phyloP scores from a whole-genome alignment of 768 basidiomycete genomes.

The Candolleomyces efflorescens region DNA sequence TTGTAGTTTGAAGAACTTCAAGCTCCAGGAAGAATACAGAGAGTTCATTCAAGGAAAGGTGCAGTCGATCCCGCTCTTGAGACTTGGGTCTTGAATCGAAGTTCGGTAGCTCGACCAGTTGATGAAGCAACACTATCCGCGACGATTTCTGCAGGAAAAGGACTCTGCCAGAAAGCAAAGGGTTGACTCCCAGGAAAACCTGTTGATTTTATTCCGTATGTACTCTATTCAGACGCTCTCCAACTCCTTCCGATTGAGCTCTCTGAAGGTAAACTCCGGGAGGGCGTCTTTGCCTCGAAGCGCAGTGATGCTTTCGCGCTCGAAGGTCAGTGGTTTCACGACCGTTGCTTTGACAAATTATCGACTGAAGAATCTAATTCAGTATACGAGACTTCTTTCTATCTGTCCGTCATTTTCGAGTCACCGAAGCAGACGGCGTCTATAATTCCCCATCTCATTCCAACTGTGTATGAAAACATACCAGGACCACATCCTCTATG shows the following conservation, averaged over 20 bases:
- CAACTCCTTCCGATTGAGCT: not conserved
- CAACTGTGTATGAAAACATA: conserved; percentile 36
- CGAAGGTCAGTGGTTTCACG: conserved; percentile 47
- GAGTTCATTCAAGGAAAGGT: conserved; percentile 65
- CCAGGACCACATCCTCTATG: conserved; percentile 18
- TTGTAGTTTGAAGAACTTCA: conserved; percentile 53
- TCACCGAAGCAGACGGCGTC: conserved; percentile 58
- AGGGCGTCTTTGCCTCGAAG: conserved; percentile 61
- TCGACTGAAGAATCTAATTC: conserved; percentile 1
- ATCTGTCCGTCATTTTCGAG: conserved; percentile 58
- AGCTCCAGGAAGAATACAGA: conserved; percentile 65
- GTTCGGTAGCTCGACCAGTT: conserved; percentile 43
- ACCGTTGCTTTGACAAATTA: not conserved
- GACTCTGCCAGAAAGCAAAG: conserved; percentile 33
- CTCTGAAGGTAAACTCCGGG: conserved; percentile 64
- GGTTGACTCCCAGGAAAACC: conserved; percentile 58
- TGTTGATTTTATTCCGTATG: conserved; percentile 72
- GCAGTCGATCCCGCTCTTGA: not conserved
- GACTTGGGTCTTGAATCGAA: not conserved
- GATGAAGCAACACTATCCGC: conserved; percentile 32
- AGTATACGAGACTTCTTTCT: conserved; percentile 76
- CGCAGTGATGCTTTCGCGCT: conserved; percentile 59
- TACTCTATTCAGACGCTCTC: conserved; percentile 6
- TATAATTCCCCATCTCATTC: conserved; percentile 57
- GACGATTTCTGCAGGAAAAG: conserved; percentile 20